Evolutionary conservation across 2,329 filamentous ascomycete species (phyloP), one percentile per base, ranked within the genome.

Genomic region (Tetracladium maxilliforme): DNA sequence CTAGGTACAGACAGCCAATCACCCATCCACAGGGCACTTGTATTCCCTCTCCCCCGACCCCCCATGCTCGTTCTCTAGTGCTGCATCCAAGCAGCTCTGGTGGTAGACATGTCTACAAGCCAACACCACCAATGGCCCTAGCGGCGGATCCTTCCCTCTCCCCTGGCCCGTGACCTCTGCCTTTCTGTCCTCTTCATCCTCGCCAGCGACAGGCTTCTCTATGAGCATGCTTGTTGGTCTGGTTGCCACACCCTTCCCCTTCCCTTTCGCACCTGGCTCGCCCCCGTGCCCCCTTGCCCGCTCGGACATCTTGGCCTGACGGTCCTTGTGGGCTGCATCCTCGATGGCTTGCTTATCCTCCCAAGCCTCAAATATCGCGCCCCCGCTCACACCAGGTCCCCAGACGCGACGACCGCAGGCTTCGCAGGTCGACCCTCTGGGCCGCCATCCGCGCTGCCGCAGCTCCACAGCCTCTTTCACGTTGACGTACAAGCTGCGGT

Each of bases 361-460:
- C 84, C 83, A 95, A 1, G 74, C 74, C 25, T 80, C 73, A 58
- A 83, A 93, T 2, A 92, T 65, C 19, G 71, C 65, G 1, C 70
- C 65, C n/a, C n/a, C n/a, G 0, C 80, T 77, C 0, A 83, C 75
- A 0, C 84, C 86, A 0, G 86, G 83, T 0, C 90, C 92, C 87
- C 90, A 98, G 3, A 84, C 67, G 6, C 86, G 64, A 23, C 68
- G 68, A 23, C 75, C 74, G 39, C 92, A 98, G 2, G 73, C 74
- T 49, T 94, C 87, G 44, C 92, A 98, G 0, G 76, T 76, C 27
- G 87, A 86, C 0, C 83, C 78, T 16, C 77, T 64, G 0, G 90
- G 84, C 24, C 87, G 64, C 90, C 90, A 98, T 2, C 90, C 92
- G 14, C 74, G 70, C 47, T 86, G 78, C 4, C 90, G 65, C 6